These are phyloP conservation scores for Umbelopsis isabellina DNA, from an alignment of 192 early-diverging fungal genomes.

Conservation along the genomic window DNA sequence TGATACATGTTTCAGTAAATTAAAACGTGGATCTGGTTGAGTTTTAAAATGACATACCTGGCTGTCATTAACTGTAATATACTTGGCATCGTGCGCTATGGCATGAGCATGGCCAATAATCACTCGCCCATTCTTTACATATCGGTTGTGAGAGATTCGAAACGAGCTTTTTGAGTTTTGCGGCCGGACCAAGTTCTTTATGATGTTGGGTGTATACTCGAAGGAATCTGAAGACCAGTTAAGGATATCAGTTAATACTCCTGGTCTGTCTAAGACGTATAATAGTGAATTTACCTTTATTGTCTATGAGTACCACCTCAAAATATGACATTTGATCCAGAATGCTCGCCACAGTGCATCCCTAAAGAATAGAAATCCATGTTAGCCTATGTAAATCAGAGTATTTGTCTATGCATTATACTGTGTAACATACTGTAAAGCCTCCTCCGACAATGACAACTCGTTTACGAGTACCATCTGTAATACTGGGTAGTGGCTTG, in stretches of 20 bases:
- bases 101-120: conserved; percentile 37
- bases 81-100: conserved; percentile 23
- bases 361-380: conserved; percentile 25
- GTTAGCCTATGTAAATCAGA: background rate
- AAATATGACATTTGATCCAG: conserved; percentile 44
- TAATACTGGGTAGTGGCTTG: background rate
- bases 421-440: conserved; percentile 34
- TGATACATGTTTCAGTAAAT: background rate
- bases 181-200: conserved; percentile 36
- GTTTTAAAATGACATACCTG: conserved; percentile 22
- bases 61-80: conserved; percentile 27
- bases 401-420: background rate
- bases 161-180: conserved; percentile 28
- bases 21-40: background rate
- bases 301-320: conserved; percentile 40
- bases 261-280: background rate
- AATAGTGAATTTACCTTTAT: conserved; percentile 28
- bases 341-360: conserved; percentile 42
- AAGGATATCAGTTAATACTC: background rate
- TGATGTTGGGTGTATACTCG: conserved; percentile 40
- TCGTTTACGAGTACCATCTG: conserved; percentile 28
- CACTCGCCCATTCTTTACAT: conserved; percentile 41
- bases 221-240: conserved; percentile 40
- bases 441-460: conserved; percentile 46
- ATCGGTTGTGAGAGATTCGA: conserved; percentile 38